These are phyloP conservation scores for Penicillium sp. DNA, from an alignment of 2,329 filamentous ascomycete species.

Conservation along the genomic window DNA sequence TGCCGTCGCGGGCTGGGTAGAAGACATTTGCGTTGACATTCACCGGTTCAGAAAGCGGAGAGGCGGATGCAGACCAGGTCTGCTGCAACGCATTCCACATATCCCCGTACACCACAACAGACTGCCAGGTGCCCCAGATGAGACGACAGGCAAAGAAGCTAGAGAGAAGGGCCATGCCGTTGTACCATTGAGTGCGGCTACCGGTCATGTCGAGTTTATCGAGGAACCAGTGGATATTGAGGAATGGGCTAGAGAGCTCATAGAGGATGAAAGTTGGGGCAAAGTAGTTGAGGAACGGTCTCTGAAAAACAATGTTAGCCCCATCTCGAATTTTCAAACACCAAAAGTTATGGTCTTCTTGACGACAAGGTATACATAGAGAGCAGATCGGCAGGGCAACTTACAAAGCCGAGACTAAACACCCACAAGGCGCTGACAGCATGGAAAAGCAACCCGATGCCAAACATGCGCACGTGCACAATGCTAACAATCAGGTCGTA, in stretches of 20 bases:
- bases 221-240: slow-evolving; percentile 70
- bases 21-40: slow-evolving; percentile 39
- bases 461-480: slow-evolving; percentile 57
- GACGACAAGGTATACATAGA: neutral
- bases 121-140: slow-evolving; percentile 62
- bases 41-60: slow-evolving; percentile 28
- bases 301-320: slow-evolving; percentile 40
- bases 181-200: slow-evolving; percentile 60
- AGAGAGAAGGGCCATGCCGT: slow-evolving; percentile 58
- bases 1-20: slow-evolving; percentile 30
- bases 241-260: slow-evolving; percentile 64
- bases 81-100: slow-evolving; percentile 55
- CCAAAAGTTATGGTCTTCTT: neutral
- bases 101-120: slow-evolving; percentile 58
- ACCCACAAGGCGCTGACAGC: slow-evolving; percentile 61
- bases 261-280: slow-evolving; percentile 65
- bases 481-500: slow-evolving; percentile 62
- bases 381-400: slow-evolving; percentile 34
- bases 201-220: slow-evolving; percentile 67
- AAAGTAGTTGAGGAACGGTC: slow-evolving; percentile 66
- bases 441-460: slow-evolving; percentile 61
- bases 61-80: slow-evolving; percentile 35
- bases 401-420: slow-evolving; percentile 63
- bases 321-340: neutral
- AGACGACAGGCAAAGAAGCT: slow-evolving; percentile 63